Conservation (phyloP, 768 basidiomycete genomes). For the Trametes punicea region DNA sequence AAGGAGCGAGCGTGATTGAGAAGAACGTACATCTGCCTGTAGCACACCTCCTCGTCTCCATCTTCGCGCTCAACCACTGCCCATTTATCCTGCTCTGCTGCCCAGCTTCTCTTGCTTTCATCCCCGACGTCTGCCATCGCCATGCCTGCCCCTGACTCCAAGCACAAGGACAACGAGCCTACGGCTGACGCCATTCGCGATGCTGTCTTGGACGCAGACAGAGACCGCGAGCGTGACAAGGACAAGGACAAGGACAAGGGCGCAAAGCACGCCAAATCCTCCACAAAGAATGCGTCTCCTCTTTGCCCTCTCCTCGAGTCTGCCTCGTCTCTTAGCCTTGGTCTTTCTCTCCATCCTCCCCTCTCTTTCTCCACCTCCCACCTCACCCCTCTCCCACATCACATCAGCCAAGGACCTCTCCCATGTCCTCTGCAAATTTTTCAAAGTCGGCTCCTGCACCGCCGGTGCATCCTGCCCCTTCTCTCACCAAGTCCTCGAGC, state of each 20-base stretch:
- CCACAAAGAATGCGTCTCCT: constrained; percentile 21
- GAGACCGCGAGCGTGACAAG: constrained; percentile 12
- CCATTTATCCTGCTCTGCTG: no score
- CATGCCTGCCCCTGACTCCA: constrained; percentile 21
- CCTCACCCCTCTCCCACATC: neutral
- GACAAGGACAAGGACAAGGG: constrained; percentile 20
- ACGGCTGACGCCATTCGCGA: constrained; percentile 14
- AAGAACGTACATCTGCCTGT: neutral
- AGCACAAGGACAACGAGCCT: constrained; percentile 19
- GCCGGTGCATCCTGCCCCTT: constrained; percentile 95
- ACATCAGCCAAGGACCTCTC: constrained; percentile 77
- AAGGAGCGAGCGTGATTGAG: neutral
- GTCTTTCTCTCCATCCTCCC: neutral
- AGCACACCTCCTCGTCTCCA: neutral
- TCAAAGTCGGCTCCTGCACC: constrained; percentile 90
- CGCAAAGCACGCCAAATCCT: constrained; percentile 20
- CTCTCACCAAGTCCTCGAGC: constrained; percentile 73
- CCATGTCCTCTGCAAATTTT: constrained; percentile 98
- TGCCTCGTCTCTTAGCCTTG: neutral
- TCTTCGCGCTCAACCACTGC: neutral
- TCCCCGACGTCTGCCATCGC: neutral
- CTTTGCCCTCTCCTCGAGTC: neutral
- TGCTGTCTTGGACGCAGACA: neutral
- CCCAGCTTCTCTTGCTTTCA: neutral
- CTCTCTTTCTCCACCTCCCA: neutral